Evolutionary conservation across 2,329 filamentous ascomycete species (phyloP).

Genomic region (Kalmusia sp.): DNA sequence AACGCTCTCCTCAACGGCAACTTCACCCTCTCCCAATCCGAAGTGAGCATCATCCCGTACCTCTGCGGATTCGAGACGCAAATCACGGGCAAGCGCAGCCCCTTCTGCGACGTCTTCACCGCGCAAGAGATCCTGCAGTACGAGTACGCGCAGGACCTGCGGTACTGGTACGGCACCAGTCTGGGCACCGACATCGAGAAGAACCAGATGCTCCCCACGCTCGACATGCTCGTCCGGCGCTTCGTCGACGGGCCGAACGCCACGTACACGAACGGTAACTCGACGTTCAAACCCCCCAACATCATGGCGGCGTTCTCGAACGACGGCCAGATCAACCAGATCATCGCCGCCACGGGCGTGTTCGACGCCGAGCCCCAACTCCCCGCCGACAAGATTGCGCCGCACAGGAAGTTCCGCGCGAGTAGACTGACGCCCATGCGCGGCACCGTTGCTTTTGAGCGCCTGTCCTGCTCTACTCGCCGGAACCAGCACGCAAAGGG

Average conservation of each 20-base stretch:
- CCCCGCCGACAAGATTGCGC: constrained; percentile 55
- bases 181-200: constrained; percentile 62
- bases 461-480: constrained; percentile 60
- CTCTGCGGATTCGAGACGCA: constrained; percentile 76
- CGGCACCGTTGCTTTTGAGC: constrained; percentile 70
- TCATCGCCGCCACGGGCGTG: constrained; percentile 66
- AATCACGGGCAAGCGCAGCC: constrained; percentile 65
- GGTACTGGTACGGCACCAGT: constrained; percentile 72
- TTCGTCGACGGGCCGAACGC: constrained; percentile 61
- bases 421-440: constrained; percentile 68
- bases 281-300: constrained; percentile 59
- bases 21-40: constrained; percentile 61
- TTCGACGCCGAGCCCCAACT: constrained; percentile 65
- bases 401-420: constrained; percentile 60
- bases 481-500: constrained; percentile 2
- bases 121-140: constrained; percentile 68
- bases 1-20: constrained; percentile 62
- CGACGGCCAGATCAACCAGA: constrained; percentile 70
- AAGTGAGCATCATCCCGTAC: constrained; percentile 68
- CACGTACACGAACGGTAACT: constrained; percentile 55
- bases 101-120: constrained; percentile 69
- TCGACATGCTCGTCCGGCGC: constrained; percentile 61
- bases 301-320: constrained; percentile 70
- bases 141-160: constrained; percentile 72
- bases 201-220: constrained; percentile 68